Evolutionary conservation across 441 rosid species (phyloP), one percentile per base, ranked within the genome.

Genomic region (Biscutella auriculata): DNA sequence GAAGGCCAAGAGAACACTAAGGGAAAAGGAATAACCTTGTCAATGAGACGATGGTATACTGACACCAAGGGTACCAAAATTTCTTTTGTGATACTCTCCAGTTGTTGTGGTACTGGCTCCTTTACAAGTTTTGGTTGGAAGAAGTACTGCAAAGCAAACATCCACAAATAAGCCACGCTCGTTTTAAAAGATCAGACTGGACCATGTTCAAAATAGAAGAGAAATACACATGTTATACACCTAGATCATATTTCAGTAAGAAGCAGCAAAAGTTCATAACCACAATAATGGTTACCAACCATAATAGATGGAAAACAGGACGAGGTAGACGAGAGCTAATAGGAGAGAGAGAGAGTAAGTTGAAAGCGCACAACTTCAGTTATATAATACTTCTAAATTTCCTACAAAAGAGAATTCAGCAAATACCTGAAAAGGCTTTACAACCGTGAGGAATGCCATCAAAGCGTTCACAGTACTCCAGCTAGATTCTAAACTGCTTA

Each of bases 51-150:
- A 63, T 78, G 79, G 59, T 83, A 79, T 42, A 79, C 72, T 69
- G 76, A 29, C 16, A 82, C 59, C 73, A 85, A 43, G 6, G 96
- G 92, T 11, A 76, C 81, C 48, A 88, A 74, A 74, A 85, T 78
- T 68, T 82, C 89, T 56, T 76, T 75, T 6, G 82, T 65, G 35
- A 83, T 80, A 46, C 77, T 73, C 74, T 85, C 95, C 25, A 88
- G 83, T 33, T 85, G 89, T 10, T 74, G 82, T 14, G 96, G 95
- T 57, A 85, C 87, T 13, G 88, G 85, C 83, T 88, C 96, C 76
- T 68, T 74, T 5, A 73, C 82, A 73, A 85, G 77, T 78, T 83
- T 85, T 47, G 96, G 96, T 62, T 82, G 79, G 70, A 88, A 55
- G 71, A 85, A 88, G 67, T 85, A 88, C 96, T 88, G 77, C 50